Evolutionary conservation across 495 filamentous ascomycete genomes (phyloP).

Genomic region (Bombardia bombarda): DNA sequence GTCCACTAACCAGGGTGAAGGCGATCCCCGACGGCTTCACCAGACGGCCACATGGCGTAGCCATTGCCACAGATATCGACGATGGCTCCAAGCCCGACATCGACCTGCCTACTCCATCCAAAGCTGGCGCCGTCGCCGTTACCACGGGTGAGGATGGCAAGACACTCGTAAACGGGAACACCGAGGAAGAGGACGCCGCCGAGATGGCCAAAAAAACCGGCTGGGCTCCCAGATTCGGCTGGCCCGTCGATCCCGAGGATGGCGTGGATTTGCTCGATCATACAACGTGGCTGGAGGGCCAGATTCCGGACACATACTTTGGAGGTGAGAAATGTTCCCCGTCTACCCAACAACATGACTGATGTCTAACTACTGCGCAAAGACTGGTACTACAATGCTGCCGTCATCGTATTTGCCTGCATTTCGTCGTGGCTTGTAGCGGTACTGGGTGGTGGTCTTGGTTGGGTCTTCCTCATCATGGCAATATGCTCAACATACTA

Average conservation of each 20-base stretch:
- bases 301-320: slow-evolving; percentile 82
- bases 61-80: slow-evolving; percentile 67
- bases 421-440: slow-evolving; percentile 86
- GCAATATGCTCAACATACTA: slow-evolving; percentile 90
- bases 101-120: slow-evolving; percentile 69
- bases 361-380: slow-evolving; percentile 3
- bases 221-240: slow-evolving; percentile 82
- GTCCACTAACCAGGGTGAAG: slow-evolving; percentile 20
- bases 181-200: slow-evolving; percentile 51
- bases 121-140: slow-evolving; percentile 50
- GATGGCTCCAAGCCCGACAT: slow-evolving; percentile 61
- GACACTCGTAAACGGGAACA: slow-evolving; percentile 32
- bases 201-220: slow-evolving; percentile 62
- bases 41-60: slow-evolving; percentile 57
- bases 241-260: slow-evolving; percentile 39
- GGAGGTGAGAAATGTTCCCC: slow-evolving; percentile 53
- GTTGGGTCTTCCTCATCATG: slow-evolving; percentile 90
- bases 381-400: slow-evolving; percentile 99
- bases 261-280: slow-evolving; percentile 71
- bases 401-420: slow-evolving; percentile 85
- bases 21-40: slow-evolving; percentile 51
- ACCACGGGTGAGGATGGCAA: slow-evolving; percentile 37
- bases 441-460: slow-evolving; percentile 80
- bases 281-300: slow-evolving; percentile 76
- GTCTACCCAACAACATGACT: background rate